Conservation (phyloP, 805 yeast genomes). For the Nakazawaea wyomingensis region DNA sequence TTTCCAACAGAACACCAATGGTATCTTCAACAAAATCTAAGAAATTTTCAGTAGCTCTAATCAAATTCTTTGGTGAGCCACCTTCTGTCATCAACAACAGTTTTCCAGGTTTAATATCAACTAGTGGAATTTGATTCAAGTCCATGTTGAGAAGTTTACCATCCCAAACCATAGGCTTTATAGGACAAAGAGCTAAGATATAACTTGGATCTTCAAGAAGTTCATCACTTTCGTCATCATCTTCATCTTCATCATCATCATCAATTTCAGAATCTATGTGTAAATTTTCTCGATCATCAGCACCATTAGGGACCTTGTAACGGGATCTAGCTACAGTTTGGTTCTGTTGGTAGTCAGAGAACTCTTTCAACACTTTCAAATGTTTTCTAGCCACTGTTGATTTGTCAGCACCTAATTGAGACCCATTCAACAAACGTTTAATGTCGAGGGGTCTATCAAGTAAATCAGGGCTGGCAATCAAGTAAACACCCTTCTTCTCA, state of each 20-base stretch:
- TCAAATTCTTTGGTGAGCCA: constrained; percentile 51
- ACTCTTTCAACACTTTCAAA: constrained; percentile 24
- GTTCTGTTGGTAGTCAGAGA: constrained; percentile 20
- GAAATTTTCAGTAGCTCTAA: constrained; percentile 51
- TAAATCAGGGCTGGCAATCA: constrained; percentile 67
- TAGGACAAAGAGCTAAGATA: constrained; percentile 67
- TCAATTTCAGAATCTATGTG: constrained; percentile 14
- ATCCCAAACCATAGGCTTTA: constrained; percentile 87
- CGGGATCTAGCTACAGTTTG: constrained; percentile 8
- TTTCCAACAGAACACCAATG: constrained; percentile 49
- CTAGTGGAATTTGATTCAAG: constrained; percentile 39
- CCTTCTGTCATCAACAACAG: constrained; percentile 66
- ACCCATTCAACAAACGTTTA: constrained; percentile 36
- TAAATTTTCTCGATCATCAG: constrained; percentile 10
- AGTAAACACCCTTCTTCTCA: constrained; percentile 72
- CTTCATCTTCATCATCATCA: constrained; percentile 22
- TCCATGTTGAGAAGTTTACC: constrained; percentile 64
- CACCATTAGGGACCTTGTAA: constrained; percentile 11
- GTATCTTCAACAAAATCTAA: constrained; percentile 52
- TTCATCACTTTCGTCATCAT: constrained; percentile 19
- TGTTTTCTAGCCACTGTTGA: constrained; percentile 28
- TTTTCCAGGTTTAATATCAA: constrained; percentile 63
- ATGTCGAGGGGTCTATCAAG: constrained; percentile 37
- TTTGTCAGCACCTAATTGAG: constrained; percentile 48
- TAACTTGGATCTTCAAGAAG: constrained; percentile 42